phyloP scores from a whole-genome alignment of 2,329 filamentous ascomycete species.

The Colletotrichum lini region DNA sequence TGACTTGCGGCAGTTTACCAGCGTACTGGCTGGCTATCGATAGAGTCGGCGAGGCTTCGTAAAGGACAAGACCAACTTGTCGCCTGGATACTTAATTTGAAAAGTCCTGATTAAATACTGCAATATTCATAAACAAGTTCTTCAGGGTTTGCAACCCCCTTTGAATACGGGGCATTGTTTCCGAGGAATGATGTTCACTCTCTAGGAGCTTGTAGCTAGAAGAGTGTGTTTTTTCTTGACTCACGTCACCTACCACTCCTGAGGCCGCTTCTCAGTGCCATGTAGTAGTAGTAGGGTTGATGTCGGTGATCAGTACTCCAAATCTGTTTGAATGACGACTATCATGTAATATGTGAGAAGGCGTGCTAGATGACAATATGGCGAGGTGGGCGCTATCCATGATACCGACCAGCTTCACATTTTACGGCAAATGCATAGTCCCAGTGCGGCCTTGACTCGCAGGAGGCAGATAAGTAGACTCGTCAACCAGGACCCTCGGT shows the following conservation, averaged over 20 bases:
- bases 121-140: too few relatives aligned
- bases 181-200: not conserved
- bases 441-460: not conserved
- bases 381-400: not conserved
- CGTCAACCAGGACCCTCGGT: constrained; percentile 3
- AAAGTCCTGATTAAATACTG: not conserved
- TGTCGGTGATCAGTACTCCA: not conserved
- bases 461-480: not conserved
- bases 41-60: not conserved
- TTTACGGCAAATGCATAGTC: not conserved
- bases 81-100: not conserved
- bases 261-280: not conserved
- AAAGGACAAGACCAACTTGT: too few relatives aligned
- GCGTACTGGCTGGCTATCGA: too few relatives aligned
- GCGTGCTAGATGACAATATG: too few relatives aligned
- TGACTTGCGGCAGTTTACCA: not conserved
- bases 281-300: too few relatives aligned
- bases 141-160: not conserved
- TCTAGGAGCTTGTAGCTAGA: not conserved
- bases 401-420: not conserved
- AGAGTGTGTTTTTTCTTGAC: not conserved
- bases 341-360: not conserved
- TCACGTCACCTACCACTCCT: too few relatives aligned
- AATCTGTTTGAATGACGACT: not conserved
- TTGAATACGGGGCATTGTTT: not conserved